Conservation (phyloP, 1,284 basidiomycete genomes). For the Polyporus tsugae region DNA sequence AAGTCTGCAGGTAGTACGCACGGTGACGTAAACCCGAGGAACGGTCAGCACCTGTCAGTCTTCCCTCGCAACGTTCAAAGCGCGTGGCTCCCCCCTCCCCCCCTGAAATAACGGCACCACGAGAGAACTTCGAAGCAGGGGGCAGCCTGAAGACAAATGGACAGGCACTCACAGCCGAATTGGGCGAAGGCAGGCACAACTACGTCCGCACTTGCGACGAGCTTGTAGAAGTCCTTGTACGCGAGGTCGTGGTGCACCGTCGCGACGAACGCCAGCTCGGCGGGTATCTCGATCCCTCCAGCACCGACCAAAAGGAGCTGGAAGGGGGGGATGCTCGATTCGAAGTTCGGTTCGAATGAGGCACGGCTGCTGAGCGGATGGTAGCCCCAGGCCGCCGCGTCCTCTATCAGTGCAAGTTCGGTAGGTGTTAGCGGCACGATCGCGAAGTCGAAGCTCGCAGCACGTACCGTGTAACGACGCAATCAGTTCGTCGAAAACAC, state of each 20-base stretch:
- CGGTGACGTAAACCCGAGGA: background rate
- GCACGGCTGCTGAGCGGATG: slow-evolving; percentile 38
- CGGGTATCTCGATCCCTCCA: slow-evolving; percentile 44
- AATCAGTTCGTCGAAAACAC: slow-evolving; percentile 45
- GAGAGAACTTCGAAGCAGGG: background rate
- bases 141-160: background rate
- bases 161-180: slow-evolving; percentile 30
- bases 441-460: background rate
- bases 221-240: slow-evolving; percentile 45
- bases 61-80: background rate
- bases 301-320: slow-evolving; percentile 46
- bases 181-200: slow-evolving; percentile 48
- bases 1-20: slow-evolving; percentile 35
- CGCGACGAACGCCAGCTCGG: slow-evolving; percentile 45
- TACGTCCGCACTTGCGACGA: slow-evolving; percentile 47
- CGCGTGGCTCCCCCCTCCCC: background rate
- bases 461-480: slow-evolving; percentile 39
- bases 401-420: slow-evolving; percentile 38
- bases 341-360: slow-evolving; percentile 39
- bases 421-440: background rate
- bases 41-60: background rate
- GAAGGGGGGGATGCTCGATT: slow-evolving; percentile 42
- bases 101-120: background rate
- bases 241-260: slow-evolving; percentile 41
- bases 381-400: slow-evolving; percentile 48